A percentile compares a stretch with the other conserved stretches of the same genome.
Conservation (phyloP, 2,329 filamentous ascomycete genomes). For the Colletotrichum sp. region DNA sequence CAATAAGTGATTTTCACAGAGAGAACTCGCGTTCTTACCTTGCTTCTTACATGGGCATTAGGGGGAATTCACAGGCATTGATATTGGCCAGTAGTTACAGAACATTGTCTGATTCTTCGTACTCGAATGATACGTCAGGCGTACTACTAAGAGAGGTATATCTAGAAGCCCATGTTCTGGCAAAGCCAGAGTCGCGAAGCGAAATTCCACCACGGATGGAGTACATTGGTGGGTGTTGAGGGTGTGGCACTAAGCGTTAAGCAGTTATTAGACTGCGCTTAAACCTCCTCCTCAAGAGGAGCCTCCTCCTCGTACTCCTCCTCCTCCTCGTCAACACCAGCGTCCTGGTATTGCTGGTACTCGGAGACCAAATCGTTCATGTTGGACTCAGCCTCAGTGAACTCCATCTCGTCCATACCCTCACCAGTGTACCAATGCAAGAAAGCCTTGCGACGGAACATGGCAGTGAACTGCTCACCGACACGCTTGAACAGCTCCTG, state of each 20-base stretch:
- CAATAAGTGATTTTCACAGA: not conserved
- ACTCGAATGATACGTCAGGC: constrained; percentile 34
- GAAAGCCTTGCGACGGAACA: constrained; percentile 99
- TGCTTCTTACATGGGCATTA: not conserved
- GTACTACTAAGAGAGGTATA: constrained; percentile 42
- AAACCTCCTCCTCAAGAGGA: constrained; percentile 74
- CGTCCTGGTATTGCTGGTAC: constrained; percentile 99
- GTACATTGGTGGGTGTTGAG: not conserved
- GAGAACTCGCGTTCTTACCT: not conserved
- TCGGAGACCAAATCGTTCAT: constrained; percentile 99
- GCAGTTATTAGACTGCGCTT: constrained; percentile 25
- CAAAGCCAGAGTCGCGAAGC: constrained; percentile 27
- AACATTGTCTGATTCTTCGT: constrained; percentile 29
- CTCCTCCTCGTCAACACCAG: constrained; percentile 94
- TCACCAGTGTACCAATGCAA: constrained; percentile 99
- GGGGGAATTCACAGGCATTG: not conserved
- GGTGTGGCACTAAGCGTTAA: not conserved
- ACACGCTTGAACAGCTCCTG: constrained; percentile 99
- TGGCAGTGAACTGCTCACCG: constrained; percentile 99
- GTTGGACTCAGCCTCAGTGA: constrained; percentile 99
- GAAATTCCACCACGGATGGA: constrained; percentile 21
- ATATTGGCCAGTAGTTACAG: not conserved
- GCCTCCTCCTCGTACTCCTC: constrained; percentile 93
- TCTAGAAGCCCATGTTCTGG: constrained; percentile 39
- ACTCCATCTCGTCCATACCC: constrained; percentile 99